Evolutionary conservation across 257 asterid species (phyloP), one percentile per base, ranked within the genome.

Genomic region (Coffea canephora): DNA sequence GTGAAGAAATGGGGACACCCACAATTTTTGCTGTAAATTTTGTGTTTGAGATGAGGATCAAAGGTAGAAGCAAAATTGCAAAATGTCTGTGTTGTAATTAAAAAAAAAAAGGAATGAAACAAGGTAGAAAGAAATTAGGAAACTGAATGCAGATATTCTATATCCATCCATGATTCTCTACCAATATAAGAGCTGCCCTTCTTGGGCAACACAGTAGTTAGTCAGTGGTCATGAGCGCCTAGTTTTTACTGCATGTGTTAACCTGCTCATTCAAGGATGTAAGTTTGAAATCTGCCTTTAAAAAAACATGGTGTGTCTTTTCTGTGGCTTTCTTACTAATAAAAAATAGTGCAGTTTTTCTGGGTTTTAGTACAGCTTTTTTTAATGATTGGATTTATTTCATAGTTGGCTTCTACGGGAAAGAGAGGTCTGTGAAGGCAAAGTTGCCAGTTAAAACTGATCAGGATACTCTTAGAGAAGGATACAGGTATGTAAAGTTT

Each of bases 381-480:
- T 59, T 71, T 23, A 19, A 57, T 7, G 36, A 36, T 77, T 43
- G 72, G 25, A 39, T 61, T 76, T 31, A 76, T 76, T 79, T 77
- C 83, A 89, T 90, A 94, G 98, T 76, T 85, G 83, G 81, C 81
- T 96, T 86, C 86, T 96, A 96, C 87, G 97, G 99, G 84, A 89
- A 79, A 80, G 87, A 87, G 81, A 86, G 71, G 50, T 81, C 89
- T 55, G 61, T 83, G 77, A 88, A 79, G 70, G 90, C 88, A 75
- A 83, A 83, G 75, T 84, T 94, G 71, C 98, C 98, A 3, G 80
- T 92, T 77, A 96, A 89, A 89, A 94, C 99, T 69, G 99, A 96
- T 80, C 93, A 91, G 80, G 98, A 96, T 89, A 96, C 99, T 71
- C 93, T 96, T 49, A 90, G 91, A 89, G 99, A 96, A 88, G 99